Base-by-base conservation (phyloP, 129 eudicot species). In the Centella asiatica region DNA sequence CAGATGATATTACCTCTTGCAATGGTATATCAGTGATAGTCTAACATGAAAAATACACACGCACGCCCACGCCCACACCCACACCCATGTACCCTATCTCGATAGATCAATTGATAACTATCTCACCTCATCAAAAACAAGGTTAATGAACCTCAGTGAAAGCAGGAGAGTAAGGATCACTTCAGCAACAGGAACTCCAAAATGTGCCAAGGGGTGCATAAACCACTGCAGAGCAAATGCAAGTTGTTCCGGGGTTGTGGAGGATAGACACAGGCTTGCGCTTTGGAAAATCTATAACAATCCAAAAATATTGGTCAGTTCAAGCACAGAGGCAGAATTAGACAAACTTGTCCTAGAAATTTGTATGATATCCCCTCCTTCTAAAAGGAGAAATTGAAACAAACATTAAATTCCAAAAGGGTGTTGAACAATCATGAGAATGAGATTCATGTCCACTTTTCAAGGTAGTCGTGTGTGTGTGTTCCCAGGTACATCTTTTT, bases 121-220 rank as follows among this genome's bases (percentile, higher is more conserved):
- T 72, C 80, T 80, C 74, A 92, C 99, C 99, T 92, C 99, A 73
- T 92, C 95, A 55, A 92, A 87, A 26, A 92, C 88, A 28, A 92
- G 77, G 66, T 74, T 92, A 73, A 92, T 92, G 74, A 92, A 92
- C 69, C 96, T 80, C 53, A 87, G 69, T 0, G 95, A 92, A 18
- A 87, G 77, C 53, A 92, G 77, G 70, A 92, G 90, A 49, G 99
- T 87, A 12, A 92, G 79, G 65, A 92, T 83, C 64, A 92, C 84
- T 76, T 92, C 99, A 62, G 88, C 77, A 46, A 87, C 95, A 1
- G 99, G 99, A 26, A 78, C 92, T 69, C 94, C 95, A 69, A 87
- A 20, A 62, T 70, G 66, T 9, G 67, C 72, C 76, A 92, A 80
- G 54, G 99, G 99, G 50, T 64, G 80, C 73, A 87, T 74, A 71